A percentile compares a stretch with the other conserved stretches of the same genome.
Evolutionary conservation across 2,329 filamentous ascomycete genomes (phyloP).

Genomic region (Triangularia setosa): DNA sequence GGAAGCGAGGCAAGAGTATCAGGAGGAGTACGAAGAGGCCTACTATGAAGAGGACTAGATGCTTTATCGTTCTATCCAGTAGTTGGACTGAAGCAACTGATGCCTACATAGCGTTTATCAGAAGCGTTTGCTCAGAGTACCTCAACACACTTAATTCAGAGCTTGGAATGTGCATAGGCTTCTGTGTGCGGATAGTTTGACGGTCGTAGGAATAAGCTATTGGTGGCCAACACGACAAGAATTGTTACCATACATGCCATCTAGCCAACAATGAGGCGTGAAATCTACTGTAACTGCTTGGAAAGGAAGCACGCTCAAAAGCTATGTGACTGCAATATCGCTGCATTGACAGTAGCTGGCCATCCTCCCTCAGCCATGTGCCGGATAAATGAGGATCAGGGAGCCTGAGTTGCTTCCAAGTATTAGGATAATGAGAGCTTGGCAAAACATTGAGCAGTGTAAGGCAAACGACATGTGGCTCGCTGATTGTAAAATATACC

Average conservation of each 20-base stretch:
- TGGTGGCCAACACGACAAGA: neutral
- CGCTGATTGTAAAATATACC: neutral
- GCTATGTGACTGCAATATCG: too few species aligned
- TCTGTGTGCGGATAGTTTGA: too few species aligned
- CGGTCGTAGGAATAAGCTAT: neutral
- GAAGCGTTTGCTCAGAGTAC: neutral
- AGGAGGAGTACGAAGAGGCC: slow-evolving; percentile 24
- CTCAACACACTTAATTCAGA: too few species aligned
- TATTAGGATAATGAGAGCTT: neutral
- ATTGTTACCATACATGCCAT: neutral
- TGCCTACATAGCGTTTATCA: neutral
- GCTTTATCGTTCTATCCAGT: neutral
- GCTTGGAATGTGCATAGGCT: too few species aligned
- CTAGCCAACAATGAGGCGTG: neutral
- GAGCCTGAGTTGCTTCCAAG: neutral
- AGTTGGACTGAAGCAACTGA: neutral
- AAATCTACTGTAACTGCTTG: neutral
- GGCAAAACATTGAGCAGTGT: neutral
- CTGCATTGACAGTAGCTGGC: too few species aligned
- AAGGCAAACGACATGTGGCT: neutral
- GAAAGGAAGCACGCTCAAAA: too few species aligned
- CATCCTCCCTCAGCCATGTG: neutral
- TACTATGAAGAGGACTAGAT: slow-evolving; percentile 14
- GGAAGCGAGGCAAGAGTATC: slow-evolving; percentile 21
- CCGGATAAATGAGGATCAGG: neutral